Conservation (phyloP, 805 yeast genomes). For the Saturnispora silvae region DNA sequence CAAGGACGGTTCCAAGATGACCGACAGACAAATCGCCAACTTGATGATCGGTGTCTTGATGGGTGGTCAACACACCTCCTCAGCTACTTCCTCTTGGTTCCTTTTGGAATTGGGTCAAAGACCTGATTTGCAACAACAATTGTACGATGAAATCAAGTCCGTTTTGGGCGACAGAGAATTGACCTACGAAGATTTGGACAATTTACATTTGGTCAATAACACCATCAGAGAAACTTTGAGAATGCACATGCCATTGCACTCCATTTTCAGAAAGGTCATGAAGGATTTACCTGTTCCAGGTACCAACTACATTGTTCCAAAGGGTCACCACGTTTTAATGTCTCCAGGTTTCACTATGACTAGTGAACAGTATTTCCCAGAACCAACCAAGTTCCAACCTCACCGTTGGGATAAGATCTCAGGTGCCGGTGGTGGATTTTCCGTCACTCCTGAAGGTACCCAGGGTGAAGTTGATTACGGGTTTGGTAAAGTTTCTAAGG, state of each 20-base stretch:
- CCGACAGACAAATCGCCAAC: slow-evolving; percentile 91
- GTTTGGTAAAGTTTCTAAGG: slow-evolving; percentile 93
- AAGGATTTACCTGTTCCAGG: slow-evolving; percentile 71
- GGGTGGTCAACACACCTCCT: slow-evolving; percentile 99
- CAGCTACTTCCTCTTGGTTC: slow-evolving; percentile 93
- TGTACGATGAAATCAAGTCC: slow-evolving; percentile 61
- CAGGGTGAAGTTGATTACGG: slow-evolving; percentile 65
- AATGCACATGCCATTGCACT: slow-evolving; percentile 93
- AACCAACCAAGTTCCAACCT: slow-evolving; percentile 64
- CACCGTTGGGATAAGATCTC: slow-evolving; percentile 63
- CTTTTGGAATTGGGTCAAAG: slow-evolving; percentile 81
- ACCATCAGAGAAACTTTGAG: slow-evolving; percentile 88
- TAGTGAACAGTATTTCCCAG: slow-evolving; percentile 68
- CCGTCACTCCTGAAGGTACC: slow-evolving; percentile 27
- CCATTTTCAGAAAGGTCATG: slow-evolving; percentile 85
- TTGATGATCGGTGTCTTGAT: slow-evolving; percentile 88
- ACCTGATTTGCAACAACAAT: slow-evolving; percentile 75
- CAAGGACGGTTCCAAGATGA: slow-evolving; percentile 90
- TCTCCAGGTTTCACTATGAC: slow-evolving; percentile 89
- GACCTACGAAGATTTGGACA: slow-evolving; percentile 72
- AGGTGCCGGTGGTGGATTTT: slow-evolving; percentile 21
- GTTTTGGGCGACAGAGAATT: slow-evolving; percentile 55
- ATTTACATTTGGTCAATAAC: slow-evolving; percentile 73
- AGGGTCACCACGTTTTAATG: slow-evolving; percentile 80
- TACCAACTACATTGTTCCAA: slow-evolving; percentile 72